Base-by-base conservation (phyloP, 2,329 filamentous ascomycete species). In the Gaeumannomyces sp. region DNA sequence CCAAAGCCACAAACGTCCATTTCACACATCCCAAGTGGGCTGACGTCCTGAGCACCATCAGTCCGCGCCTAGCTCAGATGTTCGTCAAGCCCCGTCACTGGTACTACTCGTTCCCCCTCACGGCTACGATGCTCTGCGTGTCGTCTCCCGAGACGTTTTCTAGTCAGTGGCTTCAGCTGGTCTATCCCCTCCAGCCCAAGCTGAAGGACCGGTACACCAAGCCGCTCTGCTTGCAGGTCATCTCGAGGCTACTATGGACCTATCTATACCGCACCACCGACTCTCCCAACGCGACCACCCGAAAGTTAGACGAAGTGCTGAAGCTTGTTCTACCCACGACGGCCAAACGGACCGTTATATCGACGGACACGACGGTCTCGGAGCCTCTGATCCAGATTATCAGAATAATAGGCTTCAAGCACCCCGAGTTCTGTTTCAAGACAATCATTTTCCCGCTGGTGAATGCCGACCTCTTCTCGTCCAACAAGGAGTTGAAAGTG, bases 371-470 rank as follows among this genome's bases (percentile, higher is more conserved):
- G 0, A 83, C 88, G n/a, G 89, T 96, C 66, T 89, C 91, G 2
- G 93, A 97, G 61, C 94, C 95, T 1, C 79, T 98, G 69, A 94
- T 98, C 65, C 93, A 98, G 71, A 87, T 98, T 35, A 93, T 98
- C 67, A 87, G 96, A 45, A 93, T 97, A 72, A 93, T 99, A 72
- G 96, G 94, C 2, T 97, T 90, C 79, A 96, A 92, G 73, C 87
- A 96, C 70, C 93, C 94, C 64, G 95, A 99, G 71, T 89, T 96
- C 68, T 98, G 94, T 76, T 97, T 98, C 76, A 86, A 89, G 69
- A 91, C 83, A 60, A 90, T 98, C 68, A 92, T 99, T n/a, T 98
- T 97, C 71, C 95, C 94, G 3, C 79, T 99, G 53, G 90, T 99
- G 73, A 97, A 96, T 73, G 92, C 93, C 1, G 94, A 97, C 63